These are phyloP conservation scores for Ambrosia trifida DNA, from an alignment of 129 eudicot genomes.

Conservation along the genomic window DNA sequence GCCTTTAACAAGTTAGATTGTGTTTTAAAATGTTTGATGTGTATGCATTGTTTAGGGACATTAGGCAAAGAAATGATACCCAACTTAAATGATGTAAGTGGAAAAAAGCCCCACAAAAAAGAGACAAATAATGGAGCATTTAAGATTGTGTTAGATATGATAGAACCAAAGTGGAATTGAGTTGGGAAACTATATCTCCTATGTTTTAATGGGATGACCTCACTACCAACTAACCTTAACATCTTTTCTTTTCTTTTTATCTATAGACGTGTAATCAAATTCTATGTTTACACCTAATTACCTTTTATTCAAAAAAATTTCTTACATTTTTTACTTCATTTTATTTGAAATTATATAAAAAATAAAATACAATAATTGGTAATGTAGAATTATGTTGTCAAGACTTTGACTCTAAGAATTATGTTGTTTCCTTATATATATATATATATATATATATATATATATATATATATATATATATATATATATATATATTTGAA, in stretches of 20 bases:
- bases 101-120: constrained; percentile 33
- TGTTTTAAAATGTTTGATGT: neutral
- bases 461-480: too few relatives aligned
- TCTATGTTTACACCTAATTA: constrained; percentile 3
- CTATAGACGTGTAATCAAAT: neutral
- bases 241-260: constrained; percentile 10
- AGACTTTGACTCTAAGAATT: too few relatives aligned
- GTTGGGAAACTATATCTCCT: constrained; percentile 29
- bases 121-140: constrained; percentile 39
- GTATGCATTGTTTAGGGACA: neutral
- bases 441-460: too few relatives aligned
- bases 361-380: too few relatives aligned
- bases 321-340: too few relatives aligned
- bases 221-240: constrained; percentile 21
- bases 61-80: constrained; percentile 19
- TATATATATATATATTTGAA: too few relatives aligned
- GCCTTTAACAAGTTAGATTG: neutral
- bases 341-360: too few relatives aligned
- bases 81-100: constrained; percentile 37
- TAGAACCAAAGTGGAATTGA: constrained; percentile 32
- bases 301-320: too few relatives aligned
- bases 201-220: constrained; percentile 31
- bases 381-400: too few relatives aligned
- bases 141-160: constrained; percentile 50
- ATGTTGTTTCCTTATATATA: too few relatives aligned